These are phyloP conservation scores for Globisporangium ultimum DNA, from an alignment of 352 stramenopile genomes.

Conservation along the genomic window DNA sequence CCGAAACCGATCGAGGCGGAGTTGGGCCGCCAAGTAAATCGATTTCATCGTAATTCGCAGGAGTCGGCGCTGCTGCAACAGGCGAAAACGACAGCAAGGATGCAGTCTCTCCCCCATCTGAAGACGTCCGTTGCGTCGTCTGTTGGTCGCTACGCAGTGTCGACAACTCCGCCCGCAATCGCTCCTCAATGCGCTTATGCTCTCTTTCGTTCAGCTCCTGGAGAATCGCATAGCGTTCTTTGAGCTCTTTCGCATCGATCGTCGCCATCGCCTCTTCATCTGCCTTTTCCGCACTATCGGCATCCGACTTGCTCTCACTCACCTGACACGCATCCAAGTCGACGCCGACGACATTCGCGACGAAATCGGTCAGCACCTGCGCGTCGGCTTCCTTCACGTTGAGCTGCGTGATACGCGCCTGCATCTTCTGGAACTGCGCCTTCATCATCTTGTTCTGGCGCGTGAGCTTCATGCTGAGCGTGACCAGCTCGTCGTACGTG, in stretches of 20 bases:
- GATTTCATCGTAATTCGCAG: slow-evolving; percentile 49
- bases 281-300: slow-evolving; percentile 3
- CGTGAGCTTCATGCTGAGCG: slow-evolving; percentile 87
- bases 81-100: slow-evolving; percentile 48
- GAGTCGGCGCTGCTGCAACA: slow-evolving; percentile 5
- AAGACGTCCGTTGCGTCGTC: slow-evolving; percentile 4
- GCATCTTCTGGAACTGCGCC: slow-evolving; percentile 75
- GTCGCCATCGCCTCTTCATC: slow-evolving; percentile 16
- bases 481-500: slow-evolving; percentile 81
- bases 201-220: slow-evolving; percentile 42
- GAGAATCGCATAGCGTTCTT: slow-evolving; percentile 46
- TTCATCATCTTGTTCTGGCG: slow-evolving; percentile 89
- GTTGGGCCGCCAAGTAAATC: slow-evolving; percentile 37
- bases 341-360: slow-evolving; percentile 63
- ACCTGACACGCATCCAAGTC: slow-evolving; percentile 55
- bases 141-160: slow-evolving; percentile 13
- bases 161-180: slow-evolving; percentile 11
- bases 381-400: slow-evolving; percentile 43
- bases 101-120: slow-evolving; percentile 17
- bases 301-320: slow-evolving; percentile 10
- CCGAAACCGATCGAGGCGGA: background rate
- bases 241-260: slow-evolving; percentile 42
- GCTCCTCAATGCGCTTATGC: slow-evolving; percentile 15
- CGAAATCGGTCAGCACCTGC: slow-evolving; percentile 44
- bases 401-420: slow-evolving; percentile 39